Evolutionary conservation across 108 stramenopile species (phyloP).

Genomic region (Cylindrotheca fusiformis): DNA sequence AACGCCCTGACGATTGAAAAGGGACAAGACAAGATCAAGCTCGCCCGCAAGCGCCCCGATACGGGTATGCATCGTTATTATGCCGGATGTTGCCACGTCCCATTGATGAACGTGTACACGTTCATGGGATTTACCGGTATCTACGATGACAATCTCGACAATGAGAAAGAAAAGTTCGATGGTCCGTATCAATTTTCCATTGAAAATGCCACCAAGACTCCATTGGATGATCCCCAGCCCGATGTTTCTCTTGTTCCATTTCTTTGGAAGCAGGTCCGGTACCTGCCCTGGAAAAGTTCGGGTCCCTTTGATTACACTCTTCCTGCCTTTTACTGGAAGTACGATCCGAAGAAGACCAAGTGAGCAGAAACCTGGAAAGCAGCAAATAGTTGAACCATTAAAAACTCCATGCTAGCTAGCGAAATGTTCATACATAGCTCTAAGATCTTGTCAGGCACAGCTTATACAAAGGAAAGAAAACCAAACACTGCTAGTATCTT

Average conservation of each 20-base stretch:
- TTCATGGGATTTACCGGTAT: conserved; percentile 22
- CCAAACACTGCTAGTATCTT: no score
- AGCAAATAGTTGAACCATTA: no score
- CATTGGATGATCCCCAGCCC: not conserved
- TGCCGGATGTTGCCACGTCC: conserved; percentile 17
- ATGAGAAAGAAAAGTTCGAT: conserved; percentile 5
- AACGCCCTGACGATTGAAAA: conserved; percentile 3
- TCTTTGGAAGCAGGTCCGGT: conserved; percentile 20
- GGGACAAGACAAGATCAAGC: conserved; percentile 8
- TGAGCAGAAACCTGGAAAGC: no score
- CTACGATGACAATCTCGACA: conserved; percentile 5
- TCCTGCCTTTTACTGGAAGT: conserved; percentile 15
- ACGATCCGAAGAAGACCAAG: conserved; percentile 7
- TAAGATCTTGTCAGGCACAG: no score
- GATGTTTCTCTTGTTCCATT: conserved; percentile 1
- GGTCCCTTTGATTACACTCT: conserved; percentile 22
- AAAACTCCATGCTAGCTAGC: no score
- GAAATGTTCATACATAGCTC: no score
- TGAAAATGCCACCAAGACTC: not conserved
- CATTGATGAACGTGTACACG: conserved; percentile 13
- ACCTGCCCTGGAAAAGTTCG: conserved; percentile 4
- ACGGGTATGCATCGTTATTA: conserved; percentile 29
- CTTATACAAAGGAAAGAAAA: no score
- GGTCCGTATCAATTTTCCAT: not conserved
- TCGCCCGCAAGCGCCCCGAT: conserved; percentile 7